These are phyloP conservation scores for Domatiomyces catenatus DNA, from an alignment of 2,329 filamentous ascomycete species.

Conservation along the genomic window DNA sequence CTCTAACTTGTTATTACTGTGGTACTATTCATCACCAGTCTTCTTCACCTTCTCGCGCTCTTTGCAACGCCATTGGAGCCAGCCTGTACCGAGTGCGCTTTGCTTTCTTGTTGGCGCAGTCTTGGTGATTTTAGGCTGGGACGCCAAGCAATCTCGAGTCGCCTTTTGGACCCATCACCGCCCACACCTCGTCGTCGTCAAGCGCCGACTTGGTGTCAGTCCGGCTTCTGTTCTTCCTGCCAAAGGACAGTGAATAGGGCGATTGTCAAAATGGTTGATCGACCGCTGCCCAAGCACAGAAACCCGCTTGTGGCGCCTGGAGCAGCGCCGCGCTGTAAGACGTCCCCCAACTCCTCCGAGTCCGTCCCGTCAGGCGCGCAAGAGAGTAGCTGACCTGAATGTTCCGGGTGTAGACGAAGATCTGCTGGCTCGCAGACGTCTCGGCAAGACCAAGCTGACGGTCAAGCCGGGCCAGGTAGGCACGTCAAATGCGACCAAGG, in stretches of 20 bases:
- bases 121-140: background rate
- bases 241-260: background rate
- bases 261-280: constrained; percentile 7
- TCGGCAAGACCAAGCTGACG: constrained; percentile 82
- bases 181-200: background rate
- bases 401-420: constrained; percentile 41
- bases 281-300: constrained; percentile 30
- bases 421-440: constrained; percentile 66
- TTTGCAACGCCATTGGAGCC: background rate
- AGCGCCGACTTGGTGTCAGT: background rate
- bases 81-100: background rate
- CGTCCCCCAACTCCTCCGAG: background rate
- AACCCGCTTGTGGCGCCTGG: constrained; percentile 33
- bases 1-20: background rate
- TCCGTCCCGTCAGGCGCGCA: background rate
- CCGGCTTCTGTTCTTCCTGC: background rate
- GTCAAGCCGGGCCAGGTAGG: constrained; percentile 64
- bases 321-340: constrained; percentile 31
- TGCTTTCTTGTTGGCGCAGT: background rate
- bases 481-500: constrained; percentile 54
- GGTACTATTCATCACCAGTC: background rate
- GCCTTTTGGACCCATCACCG: background rate
- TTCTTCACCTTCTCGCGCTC: background rate
- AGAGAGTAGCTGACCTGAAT: constrained; percentile 4
- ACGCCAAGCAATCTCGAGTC: background rate